phyloP scores from a whole-genome alignment of 1,284 basidiomycete genomes.

The Bondarzewia mesenterica region DNA sequence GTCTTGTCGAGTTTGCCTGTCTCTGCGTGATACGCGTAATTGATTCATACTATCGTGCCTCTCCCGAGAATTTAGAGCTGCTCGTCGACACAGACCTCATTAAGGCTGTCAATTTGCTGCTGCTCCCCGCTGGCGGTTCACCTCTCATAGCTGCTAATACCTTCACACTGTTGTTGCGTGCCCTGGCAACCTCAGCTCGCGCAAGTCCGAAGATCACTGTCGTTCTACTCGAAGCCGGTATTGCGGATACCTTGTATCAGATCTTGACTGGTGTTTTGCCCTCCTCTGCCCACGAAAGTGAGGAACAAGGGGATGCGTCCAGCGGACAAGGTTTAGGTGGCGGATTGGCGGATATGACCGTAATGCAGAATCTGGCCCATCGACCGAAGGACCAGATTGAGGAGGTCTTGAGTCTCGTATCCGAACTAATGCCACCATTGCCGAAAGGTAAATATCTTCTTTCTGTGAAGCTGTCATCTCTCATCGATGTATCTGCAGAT shows the following conservation, averaged over 20 bases:
- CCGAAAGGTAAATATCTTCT: conserved; percentile 63
- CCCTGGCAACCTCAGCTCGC: conserved; percentile 78
- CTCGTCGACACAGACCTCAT: conserved; percentile 82
- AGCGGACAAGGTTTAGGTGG: conserved; percentile 73
- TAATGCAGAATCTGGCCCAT: conserved; percentile 95
- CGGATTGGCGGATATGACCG: conserved; percentile 89
- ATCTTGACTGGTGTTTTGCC: conserved; percentile 89
- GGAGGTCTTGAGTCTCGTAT: conserved; percentile 81
- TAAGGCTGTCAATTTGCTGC: conserved; percentile 74
- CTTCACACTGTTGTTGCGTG: conserved; percentile 82
- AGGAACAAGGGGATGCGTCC: conserved; percentile 57
- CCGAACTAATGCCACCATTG: conserved; percentile 85
- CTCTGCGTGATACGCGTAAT: conserved; percentile 89
- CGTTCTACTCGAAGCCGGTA: conserved; percentile 80
- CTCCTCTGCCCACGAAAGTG: conserved; percentile 43
- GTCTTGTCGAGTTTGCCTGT: conserved; percentile 89
- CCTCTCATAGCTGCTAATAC: conserved; percentile 80
- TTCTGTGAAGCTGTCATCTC: conserved; percentile 2
- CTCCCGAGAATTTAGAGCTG: conserved; percentile 77
- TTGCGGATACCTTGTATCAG: conserved; percentile 87
- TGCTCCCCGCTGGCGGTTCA: conserved; percentile 82
- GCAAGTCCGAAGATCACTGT: conserved; percentile 83
- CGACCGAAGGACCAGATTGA: conserved; percentile 95
- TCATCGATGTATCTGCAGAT: conserved; percentile 35
- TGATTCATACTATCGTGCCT: conserved; percentile 82